phyloP scores from a whole-genome alignment of 768 basidiomycete genomes.

The Kwoniella mangroviensis region DNA sequence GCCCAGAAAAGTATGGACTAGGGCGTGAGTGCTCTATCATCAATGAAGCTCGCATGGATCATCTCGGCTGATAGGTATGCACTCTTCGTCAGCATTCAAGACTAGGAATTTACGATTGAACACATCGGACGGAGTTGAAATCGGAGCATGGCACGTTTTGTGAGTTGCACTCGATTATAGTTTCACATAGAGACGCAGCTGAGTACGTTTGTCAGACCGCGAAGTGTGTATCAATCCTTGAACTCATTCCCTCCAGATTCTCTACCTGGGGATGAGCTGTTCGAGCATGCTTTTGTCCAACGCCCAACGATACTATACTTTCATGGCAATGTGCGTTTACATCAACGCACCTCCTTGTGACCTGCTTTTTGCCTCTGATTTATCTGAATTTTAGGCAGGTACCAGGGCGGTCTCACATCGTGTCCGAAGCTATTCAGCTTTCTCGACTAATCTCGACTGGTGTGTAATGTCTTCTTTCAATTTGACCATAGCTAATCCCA shows the following conservation, averaged over 20 bases:
- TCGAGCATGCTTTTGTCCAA: constrained; percentile 65
- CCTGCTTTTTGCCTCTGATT: background rate
- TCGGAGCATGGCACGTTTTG: constrained; percentile 64
- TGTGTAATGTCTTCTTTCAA: constrained; percentile 6
- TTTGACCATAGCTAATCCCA: background rate
- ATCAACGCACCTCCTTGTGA: background rate
- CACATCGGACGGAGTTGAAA: constrained; percentile 74
- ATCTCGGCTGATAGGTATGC: background rate
- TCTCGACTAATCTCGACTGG: constrained; percentile 60
- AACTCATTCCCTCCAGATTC: constrained; percentile 56
- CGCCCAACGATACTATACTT: constrained; percentile 85
- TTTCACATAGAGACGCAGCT: too few species aligned
- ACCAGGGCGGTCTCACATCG: constrained; percentile 73
- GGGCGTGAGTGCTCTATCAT: constrained; percentile 69
- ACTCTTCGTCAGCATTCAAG: constrained; percentile 68
- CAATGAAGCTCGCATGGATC: too few species aligned
- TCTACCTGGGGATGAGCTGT: constrained; percentile 58
- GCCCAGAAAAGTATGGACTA: constrained; percentile 78
- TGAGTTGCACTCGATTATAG: too few species aligned
- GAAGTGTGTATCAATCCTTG: constrained; percentile 44
- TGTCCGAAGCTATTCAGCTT: constrained; percentile 70
- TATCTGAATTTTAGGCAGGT: constrained; percentile 60
- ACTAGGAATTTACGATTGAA: constrained; percentile 71
- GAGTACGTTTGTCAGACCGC: constrained; percentile 26
- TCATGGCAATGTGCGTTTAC: constrained; percentile 72